Percentiles rank a stretch among this genome's conserved stretches.
Conservation (phyloP, 1,139 yeast genomes). For the Sporopachydermia cereana region DNA sequence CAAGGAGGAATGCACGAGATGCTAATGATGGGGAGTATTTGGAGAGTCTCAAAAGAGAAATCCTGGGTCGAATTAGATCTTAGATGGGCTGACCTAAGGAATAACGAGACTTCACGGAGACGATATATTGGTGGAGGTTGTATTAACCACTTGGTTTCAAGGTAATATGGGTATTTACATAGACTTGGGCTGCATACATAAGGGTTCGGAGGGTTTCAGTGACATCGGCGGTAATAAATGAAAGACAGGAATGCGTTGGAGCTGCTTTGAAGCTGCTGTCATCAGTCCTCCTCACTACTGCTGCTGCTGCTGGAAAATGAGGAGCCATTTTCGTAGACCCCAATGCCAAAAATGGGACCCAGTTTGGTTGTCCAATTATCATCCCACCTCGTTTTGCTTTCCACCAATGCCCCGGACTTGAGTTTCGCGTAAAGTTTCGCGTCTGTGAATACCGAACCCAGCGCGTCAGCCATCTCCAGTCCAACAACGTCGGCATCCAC, state of each 20-base stretch:
- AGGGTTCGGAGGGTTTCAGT: too few relatives aligned
- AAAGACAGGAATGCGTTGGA: too few relatives aligned
- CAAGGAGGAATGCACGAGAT: conserved; percentile 29
- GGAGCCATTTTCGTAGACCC: conserved; percentile 16
- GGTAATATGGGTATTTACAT: too few relatives aligned
- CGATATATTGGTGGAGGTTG: too few relatives aligned
- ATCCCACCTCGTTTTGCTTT: conserved; percentile 63
- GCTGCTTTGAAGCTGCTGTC: neutral
- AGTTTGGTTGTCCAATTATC: conserved; percentile 48
- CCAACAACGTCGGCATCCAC: conserved; percentile 21
- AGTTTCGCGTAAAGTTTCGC: conserved; percentile 25
- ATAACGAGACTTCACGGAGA: too few relatives aligned
- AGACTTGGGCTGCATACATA: too few relatives aligned
- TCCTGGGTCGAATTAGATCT: too few relatives aligned
- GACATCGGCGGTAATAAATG: too few relatives aligned
- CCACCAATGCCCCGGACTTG: conserved; percentile 57
- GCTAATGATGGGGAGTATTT: conserved; percentile 26
- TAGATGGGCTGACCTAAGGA: too few relatives aligned
- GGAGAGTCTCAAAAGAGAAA: conserved; percentile 11
- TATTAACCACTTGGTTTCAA: too few relatives aligned
- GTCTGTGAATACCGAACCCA: conserved; percentile 34
- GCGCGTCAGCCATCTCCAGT: conserved; percentile 39
- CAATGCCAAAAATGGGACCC: conserved; percentile 29
- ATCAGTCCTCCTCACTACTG: neutral
- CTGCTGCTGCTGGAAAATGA: conserved; percentile 3